These are phyloP conservation scores for Talaromyces albobiverticillius DNA, from an alignment of 2,329 filamentous ascomycete species.

Conservation along the genomic window DNA sequence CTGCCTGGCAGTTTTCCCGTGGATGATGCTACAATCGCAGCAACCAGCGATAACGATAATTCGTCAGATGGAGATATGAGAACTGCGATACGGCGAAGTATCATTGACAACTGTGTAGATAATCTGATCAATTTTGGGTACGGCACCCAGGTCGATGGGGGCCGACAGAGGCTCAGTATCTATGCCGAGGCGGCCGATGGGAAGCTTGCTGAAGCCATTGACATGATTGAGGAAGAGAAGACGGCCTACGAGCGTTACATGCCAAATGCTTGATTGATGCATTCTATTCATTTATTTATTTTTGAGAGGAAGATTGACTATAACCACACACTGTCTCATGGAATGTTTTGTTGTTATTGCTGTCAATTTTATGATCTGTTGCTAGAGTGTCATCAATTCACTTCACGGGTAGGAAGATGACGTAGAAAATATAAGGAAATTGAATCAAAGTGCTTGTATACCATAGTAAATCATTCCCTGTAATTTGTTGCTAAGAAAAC, in stretches of 20 bases:
- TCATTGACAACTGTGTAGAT: conserved; percentile 37
- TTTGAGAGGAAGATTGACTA: not conserved
- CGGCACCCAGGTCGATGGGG: conserved; percentile 32
- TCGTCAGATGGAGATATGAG: conserved; percentile 10
- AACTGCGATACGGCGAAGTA: conserved; percentile 11
- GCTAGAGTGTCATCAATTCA: not conserved
- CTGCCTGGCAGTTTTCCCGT: conserved; percentile 27
- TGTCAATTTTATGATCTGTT: not conserved
- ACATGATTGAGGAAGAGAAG: conserved; percentile 51
- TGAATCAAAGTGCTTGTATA: no score
- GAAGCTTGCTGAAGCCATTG: conserved; percentile 44
- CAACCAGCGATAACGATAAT: conserved; percentile 1
- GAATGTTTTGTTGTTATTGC: not conserved
- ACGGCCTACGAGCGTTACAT: conserved; percentile 36
- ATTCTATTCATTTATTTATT: no score
- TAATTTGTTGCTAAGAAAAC: not conserved
- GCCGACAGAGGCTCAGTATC: conserved; percentile 37
- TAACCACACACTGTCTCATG: conserved; percentile 5
- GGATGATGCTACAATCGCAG: conserved; percentile 14
- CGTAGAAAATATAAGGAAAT: no score
- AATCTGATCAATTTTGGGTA: conserved; percentile 42
- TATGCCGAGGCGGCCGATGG: conserved; percentile 46
- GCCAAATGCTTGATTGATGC: conserved; percentile 14
- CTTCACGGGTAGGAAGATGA: no score
- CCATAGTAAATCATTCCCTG: no score